These are phyloP conservation scores for Candida arabinofermentans DNA, from an alignment of 805 yeast genomes.

Conservation along the genomic window DNA sequence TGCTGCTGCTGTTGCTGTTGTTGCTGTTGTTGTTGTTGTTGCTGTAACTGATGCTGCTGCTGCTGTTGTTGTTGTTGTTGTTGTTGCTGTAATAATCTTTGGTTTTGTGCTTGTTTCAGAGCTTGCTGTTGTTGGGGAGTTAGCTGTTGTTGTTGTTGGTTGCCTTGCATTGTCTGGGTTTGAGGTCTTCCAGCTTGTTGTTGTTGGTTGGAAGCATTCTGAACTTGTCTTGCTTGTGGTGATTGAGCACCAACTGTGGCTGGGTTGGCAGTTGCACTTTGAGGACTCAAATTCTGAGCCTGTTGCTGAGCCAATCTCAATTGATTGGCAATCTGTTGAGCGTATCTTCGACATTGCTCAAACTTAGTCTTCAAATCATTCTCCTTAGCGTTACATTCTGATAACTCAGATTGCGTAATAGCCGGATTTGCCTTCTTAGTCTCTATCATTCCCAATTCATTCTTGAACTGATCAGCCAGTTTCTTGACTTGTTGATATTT, in stretches of 20 bases:
- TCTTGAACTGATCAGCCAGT: slow-evolving; percentile 45
- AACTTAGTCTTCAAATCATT: slow-evolving; percentile 42
- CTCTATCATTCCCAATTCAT: slow-evolving; percentile 47
- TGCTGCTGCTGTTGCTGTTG: slow-evolving; percentile 5
- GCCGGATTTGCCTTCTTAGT: slow-evolving; percentile 41
- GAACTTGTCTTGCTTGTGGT: too few species aligned
- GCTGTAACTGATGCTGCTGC: slow-evolving; percentile 40
- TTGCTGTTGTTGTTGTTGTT: slow-evolving; percentile 24
- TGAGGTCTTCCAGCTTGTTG: slow-evolving; percentile 1
- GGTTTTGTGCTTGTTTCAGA: not conserved
- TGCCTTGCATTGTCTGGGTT: slow-evolving; percentile 1
- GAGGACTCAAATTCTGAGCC: slow-evolving; percentile 5
- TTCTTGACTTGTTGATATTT: slow-evolving; percentile 42
- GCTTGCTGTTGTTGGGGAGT: slow-evolving; percentile 4
- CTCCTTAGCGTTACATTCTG: slow-evolving; percentile 46
- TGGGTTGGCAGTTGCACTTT: not conserved
- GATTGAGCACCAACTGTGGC: too few species aligned
- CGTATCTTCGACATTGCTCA: slow-evolving; percentile 41
- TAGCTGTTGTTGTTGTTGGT: slow-evolving; percentile 7
- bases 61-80: slow-evolving; percentile 8
- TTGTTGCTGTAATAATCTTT: slow-evolving; percentile 16
- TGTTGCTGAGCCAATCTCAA: slow-evolving; percentile 28
- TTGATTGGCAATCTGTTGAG: slow-evolving; percentile 41
- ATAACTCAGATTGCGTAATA: slow-evolving; percentile 41
- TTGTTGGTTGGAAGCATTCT: not conserved